phyloP scores from a whole-genome alignment of 1,284 basidiomycete species.

The Trichosporon sp. region DNA sequence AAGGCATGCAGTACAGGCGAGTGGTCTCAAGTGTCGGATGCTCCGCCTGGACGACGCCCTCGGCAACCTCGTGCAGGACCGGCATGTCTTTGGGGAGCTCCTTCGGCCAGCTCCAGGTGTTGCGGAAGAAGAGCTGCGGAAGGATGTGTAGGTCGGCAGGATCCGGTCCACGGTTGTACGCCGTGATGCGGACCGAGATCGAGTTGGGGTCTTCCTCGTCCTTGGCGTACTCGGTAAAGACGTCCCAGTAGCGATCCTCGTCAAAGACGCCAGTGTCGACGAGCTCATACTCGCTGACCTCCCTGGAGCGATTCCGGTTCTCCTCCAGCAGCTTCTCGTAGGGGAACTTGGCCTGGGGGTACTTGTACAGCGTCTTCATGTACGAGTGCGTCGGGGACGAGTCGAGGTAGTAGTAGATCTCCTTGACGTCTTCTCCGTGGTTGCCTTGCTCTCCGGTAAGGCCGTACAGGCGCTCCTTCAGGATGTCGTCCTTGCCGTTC shows the following conservation, averaged over 20 bases:
- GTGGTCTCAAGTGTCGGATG: conserved; percentile 70
- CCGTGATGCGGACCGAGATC: conserved; percentile 86
- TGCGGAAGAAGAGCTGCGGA: conserved; percentile 94
- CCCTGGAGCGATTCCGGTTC: conserved; percentile 71
- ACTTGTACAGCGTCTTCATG: conserved; percentile 99
- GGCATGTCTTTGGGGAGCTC: conserved; percentile 72
- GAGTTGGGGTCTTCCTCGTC: conserved; percentile 86
- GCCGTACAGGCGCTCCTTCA: conserved; percentile 92
- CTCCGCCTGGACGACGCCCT: conserved; percentile 61
- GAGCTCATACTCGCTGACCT: conserved; percentile 88
- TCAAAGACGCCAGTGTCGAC: conserved; percentile 88
- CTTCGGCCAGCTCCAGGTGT: conserved; percentile 93
- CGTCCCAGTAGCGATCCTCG: conserved; percentile 94
- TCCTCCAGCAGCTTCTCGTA: conserved; percentile 89
- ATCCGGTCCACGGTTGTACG: conserved; percentile 94
- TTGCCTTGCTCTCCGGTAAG: conserved; percentile 93
- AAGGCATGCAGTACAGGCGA: conserved; percentile 83
- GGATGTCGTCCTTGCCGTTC: conserved; percentile 90
- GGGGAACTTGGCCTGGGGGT: conserved; percentile 84
- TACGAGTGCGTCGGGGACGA: conserved; percentile 97
- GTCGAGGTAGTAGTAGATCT: conserved; percentile 96
- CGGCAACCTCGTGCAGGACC: conserved; percentile 54
- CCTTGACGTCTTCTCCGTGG: conserved; percentile 98
- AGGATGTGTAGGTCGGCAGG: conserved; percentile 91
- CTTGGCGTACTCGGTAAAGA: conserved; percentile 81